Base-by-base conservation (phyloP, 139 green algal species). In the Coccomyxa sp. region DNA sequence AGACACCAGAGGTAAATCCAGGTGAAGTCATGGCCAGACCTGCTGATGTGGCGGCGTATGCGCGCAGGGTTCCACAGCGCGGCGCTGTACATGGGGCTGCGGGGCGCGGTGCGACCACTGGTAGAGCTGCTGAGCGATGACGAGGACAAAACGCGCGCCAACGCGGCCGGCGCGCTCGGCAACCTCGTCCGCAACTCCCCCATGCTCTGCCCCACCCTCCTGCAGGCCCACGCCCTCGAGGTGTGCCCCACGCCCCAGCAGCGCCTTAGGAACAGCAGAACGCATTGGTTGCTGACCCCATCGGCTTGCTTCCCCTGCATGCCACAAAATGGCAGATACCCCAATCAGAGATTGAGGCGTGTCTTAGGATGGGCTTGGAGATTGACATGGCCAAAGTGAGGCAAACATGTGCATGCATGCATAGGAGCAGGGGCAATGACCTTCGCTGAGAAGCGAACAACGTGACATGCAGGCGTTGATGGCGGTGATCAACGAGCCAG, bases 91-190 rank as follows among this genome's bases (percentile, higher is more conserved):
- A 86, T 87, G 27, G 83, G 86, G 30, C 91, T 99, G 80, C 83
- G 88, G 21, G 89, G 87, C 0, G 89, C 93, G 21, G 91, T 98
- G 32, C 58, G 80, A 0, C 91, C 92, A 1, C 88, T 99, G 68
- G 93, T 98, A 71, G 79, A 59, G 0, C 87, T 98, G 82, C 83
- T 93, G 79, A 13, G n/a, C 9, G 88, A 92, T 58, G 58, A 94
- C 30, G 94, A 97, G 57, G 93, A 97, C 82, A 97, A 98, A 83
- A 98, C 94, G 23, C 90, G 95, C 1, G 94, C 94, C 79, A 99
- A 99, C 83, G 96, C 96, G 0, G 96, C 96, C 0, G 96, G 96
- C 1, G 96, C 96, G 9, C 90, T 99, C 28, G 96, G 96, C 77
- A 99, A 99, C 91, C 91, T 99, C 9, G 93, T 96, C 59, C 91